Base-by-base conservation (phyloP, 768 basidiomycete genomes). In the Rhodosporidiobolus odoratus region DNA sequence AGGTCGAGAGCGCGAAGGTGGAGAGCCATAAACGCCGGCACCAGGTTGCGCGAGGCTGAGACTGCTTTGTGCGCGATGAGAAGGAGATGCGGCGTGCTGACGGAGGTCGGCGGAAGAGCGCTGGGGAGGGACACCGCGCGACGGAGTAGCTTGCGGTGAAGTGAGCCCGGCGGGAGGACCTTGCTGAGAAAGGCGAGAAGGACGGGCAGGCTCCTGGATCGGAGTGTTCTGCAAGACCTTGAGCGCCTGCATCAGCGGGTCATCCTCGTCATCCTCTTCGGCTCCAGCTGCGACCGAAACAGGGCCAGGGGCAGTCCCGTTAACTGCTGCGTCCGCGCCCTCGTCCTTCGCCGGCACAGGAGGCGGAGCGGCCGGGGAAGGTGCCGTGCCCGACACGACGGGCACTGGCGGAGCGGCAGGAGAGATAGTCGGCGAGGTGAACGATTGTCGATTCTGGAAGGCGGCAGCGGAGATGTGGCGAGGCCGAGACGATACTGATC, bases 121-220 rank as follows among this genome's bases (percentile, higher is more conserved):
- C 23, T 43, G 54, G 21, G 30, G 19, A 4, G 35, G 2, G 9
- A 52, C 25, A n/a, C n/a, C n/a, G n/a, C n/a, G n/a, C n/a, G n/a
- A n/a, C n/a, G n/a, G n/a, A n/a, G n/a, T n/a, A n/a, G n/a, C n/a
- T n/a, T n/a, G n/a, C n/a, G n/a, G 37, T 19, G 59, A 68, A 43
- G 53, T 21, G 19, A 19, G 23, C 27, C 40, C 30, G 6, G 34
- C 25, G 17, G 62, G 63, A n/a, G 48, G 12, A 8, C 48, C 48
- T 9, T 43, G 34, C 35, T 65, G 59, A 13, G 60, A 62, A 53
- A 30, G 66, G 12, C 60, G 34, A 25, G 58, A 66, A 2, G 62
- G 54, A 3, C 63, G 65, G 9, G 65, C 45, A 0, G 0, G 83
- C 79, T 25, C 91, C 91, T n/a, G 93, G 89, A 38, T 93, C 84